Conservation (phyloP, 2,329 filamentous ascomycete genomes). For the Nemania sp. region DNA sequence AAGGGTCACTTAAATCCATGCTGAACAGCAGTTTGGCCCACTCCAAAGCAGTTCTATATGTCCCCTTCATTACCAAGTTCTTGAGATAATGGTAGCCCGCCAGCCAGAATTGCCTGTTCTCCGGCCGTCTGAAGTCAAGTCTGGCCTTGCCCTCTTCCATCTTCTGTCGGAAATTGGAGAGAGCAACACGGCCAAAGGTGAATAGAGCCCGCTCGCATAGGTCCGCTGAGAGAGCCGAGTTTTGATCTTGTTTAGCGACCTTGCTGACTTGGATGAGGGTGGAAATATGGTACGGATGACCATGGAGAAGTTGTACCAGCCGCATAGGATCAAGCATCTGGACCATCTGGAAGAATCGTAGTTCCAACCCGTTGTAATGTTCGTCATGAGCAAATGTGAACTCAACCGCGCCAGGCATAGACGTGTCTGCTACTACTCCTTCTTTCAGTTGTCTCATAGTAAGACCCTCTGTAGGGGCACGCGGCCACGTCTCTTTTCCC, state of each 20-base stretch:
- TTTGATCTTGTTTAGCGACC: slow-evolving; percentile 90
- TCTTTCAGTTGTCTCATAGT: slow-evolving; percentile 75
- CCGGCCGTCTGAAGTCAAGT: slow-evolving; percentile 82
- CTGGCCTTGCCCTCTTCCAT: slow-evolving; percentile 83
- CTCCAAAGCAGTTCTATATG: slow-evolving; percentile 91
- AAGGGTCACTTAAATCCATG: slow-evolving; percentile 82
- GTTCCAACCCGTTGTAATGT: slow-evolving; percentile 79
- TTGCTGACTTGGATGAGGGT: slow-evolving; percentile 94
- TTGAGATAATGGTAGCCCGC: slow-evolving; percentile 89
- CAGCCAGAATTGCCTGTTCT: slow-evolving; percentile 94
- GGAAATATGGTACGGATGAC: slow-evolving; percentile 90
- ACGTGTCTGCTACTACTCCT: slow-evolving; percentile 45
- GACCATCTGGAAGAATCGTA: slow-evolving; percentile 82
- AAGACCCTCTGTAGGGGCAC: slow-evolving; percentile 81
- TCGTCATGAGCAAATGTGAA: slow-evolving; percentile 83
- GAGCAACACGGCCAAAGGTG: slow-evolving; percentile 88
- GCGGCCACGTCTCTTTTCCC: slow-evolving; percentile 88
- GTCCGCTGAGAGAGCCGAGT: slow-evolving; percentile 86
- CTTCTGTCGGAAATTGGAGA: slow-evolving; percentile 82
- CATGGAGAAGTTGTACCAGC: slow-evolving; percentile 79
- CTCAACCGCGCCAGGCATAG: slow-evolving; percentile 68
- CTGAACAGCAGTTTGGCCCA: slow-evolving; percentile 89
- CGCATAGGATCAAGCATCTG: slow-evolving; percentile 85
- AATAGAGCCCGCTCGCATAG: slow-evolving; percentile 92
- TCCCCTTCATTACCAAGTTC: slow-evolving; percentile 89